phyloP scores from a whole-genome alignment of 768 basidiomycete species.

The Filobasidium floriforme region DNA sequence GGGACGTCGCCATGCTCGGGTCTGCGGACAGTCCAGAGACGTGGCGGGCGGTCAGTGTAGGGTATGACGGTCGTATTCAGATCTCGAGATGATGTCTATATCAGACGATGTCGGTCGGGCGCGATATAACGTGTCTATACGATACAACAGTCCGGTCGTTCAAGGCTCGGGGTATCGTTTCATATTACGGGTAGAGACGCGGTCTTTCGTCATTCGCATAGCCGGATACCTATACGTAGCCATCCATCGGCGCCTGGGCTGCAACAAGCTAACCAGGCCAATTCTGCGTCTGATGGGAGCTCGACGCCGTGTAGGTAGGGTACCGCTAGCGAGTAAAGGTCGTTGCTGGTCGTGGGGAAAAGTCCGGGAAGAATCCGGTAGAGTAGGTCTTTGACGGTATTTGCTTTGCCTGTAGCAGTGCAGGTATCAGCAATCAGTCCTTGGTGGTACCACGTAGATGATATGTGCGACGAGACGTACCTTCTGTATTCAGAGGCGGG shows the following conservation, averaged over 20 bases:
- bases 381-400: constrained; percentile 64
- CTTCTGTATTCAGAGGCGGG: constrained; percentile 52
- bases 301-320: constrained; percentile 77
- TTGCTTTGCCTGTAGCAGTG: constrained; percentile 54
- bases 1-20: constrained; percentile 29
- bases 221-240: constrained; percentile 70
- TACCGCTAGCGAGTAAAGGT: constrained; percentile 56
- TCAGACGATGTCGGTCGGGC: not conserved
- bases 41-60: constrained; percentile 40
- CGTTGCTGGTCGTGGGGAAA: constrained; percentile 52
- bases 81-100: constrained; percentile 25
- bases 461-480: not conserved
- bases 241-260: constrained; percentile 91
- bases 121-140: not conserved
- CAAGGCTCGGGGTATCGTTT: too few relatives aligned
- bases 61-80: constrained; percentile 39
- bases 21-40: constrained; percentile 13
- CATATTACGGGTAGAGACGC: not conserved
- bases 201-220: constrained; percentile 3
- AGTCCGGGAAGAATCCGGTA: constrained; percentile 69
- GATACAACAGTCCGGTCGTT: not conserved
- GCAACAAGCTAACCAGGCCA: constrained; percentile 90
- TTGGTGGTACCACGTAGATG: too few relatives aligned
- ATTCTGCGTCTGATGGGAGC: constrained; percentile 73
- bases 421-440: too few relatives aligned